These are phyloP conservation scores for Trichoderma polysporum DNA, from an alignment of 2,329 filamentous ascomycete genomes.

Conservation along the genomic window DNA sequence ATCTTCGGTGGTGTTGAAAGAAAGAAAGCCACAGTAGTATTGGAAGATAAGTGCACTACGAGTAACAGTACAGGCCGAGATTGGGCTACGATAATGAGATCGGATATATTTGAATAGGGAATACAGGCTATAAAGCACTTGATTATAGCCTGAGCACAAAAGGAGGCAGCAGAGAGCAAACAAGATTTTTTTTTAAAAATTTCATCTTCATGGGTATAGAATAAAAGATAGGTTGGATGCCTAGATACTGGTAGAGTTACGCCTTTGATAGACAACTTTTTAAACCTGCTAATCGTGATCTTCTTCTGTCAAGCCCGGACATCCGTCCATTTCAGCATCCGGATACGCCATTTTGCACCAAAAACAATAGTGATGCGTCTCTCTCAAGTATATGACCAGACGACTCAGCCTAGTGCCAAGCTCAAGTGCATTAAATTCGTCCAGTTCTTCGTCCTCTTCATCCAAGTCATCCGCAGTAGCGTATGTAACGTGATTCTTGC, in stretches of 20 bases:
- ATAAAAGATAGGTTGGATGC: constrained; percentile 5
- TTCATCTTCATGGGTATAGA: background rate
- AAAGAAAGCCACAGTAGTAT: background rate
- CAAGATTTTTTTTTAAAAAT: background rate
- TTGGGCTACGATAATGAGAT: background rate
- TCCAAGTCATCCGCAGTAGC: constrained; percentile 68
- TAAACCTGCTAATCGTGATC: constrained; percentile 57
- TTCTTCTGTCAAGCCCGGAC: constrained; percentile 83
- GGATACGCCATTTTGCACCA: constrained; percentile 90
- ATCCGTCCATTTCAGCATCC: constrained; percentile 75
- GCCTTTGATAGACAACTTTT: background rate
- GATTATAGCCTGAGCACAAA: background rate
- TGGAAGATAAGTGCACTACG: background rate
- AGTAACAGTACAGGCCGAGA: background rate
- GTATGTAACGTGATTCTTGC: constrained; percentile 54
- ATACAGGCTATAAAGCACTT: background rate
- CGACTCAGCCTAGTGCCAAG: constrained; percentile 64
- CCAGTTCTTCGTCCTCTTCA: constrained; percentile 76
- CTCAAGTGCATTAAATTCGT: constrained; percentile 72
- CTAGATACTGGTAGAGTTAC: background rate
- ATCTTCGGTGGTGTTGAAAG: background rate
- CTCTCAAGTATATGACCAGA: constrained; percentile 68
- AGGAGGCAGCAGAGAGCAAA: background rate
- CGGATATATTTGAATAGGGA: background rate
- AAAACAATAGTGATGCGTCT: constrained; percentile 80